Evolutionary conservation across 352 stramenopile genomes (phyloP).

Genomic region (Phytophthora hybrid): DNA sequence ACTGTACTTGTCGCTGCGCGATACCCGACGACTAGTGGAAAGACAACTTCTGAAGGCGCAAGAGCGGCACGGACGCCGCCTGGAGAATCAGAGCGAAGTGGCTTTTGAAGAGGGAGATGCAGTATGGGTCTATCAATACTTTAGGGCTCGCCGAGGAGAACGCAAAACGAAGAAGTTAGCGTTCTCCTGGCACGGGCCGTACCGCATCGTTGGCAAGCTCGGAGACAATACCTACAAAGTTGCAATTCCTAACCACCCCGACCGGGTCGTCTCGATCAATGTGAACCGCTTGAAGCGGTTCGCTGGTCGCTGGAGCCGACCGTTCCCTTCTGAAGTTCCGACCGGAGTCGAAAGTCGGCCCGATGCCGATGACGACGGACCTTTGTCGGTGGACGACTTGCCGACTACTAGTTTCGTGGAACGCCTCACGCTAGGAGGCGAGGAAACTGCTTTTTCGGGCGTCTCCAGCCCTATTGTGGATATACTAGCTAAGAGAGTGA

Average conservation of each 20-base stretch:
- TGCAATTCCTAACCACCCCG: too few relatives aligned
- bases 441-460: too few relatives aligned
- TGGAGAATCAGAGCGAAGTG: neutral
- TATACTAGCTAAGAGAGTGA: too few relatives aligned
- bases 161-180: conserved; percentile 7
- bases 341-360: neutral
- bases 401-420: too few relatives aligned
- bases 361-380: neutral
- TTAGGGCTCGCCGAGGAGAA: neutral
- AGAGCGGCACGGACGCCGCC: neutral
- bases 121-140: conserved; percentile 19
- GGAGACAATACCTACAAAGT: too few relatives aligned
- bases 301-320: too few relatives aligned
- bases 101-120: neutral
- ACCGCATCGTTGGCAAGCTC: neutral
- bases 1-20: neutral
- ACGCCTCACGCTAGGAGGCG: too few relatives aligned
- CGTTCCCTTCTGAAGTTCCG: too few relatives aligned
- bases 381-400: too few relatives aligned
- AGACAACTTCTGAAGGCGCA: conserved; percentile 3
- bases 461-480: too few relatives aligned
- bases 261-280: too few relatives aligned
- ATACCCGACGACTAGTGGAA: conserved; percentile 5
- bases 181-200: conserved; percentile 20
- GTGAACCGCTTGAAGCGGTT: too few relatives aligned